Evolutionary conservation across 1,139 yeast species (phyloP).

Genomic region (Debaryomycetaceae sp.): DNA sequence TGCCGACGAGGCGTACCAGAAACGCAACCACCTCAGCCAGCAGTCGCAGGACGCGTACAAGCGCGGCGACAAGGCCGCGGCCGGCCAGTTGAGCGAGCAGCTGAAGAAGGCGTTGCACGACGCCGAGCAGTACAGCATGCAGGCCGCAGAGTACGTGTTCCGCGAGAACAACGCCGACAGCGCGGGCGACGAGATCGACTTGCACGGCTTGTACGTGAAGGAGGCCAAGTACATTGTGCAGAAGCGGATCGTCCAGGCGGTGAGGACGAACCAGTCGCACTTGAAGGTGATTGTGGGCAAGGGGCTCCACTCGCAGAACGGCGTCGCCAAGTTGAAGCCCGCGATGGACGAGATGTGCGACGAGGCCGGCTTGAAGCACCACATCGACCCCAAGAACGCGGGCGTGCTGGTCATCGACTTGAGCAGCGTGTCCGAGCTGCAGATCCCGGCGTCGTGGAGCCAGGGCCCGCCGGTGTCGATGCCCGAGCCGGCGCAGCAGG

Average conservation of each 20-base stretch:
- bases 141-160: constrained; percentile 89
- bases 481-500: constrained; percentile 19
- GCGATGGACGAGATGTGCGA: constrained; percentile 73
- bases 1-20: constrained; percentile 59
- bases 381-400: constrained; percentile 57
- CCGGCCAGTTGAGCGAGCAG: constrained; percentile 61
- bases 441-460: constrained; percentile 43
- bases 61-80: constrained; percentile 59
- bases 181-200: constrained; percentile 74
- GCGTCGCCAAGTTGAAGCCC: constrained; percentile 81
- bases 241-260: constrained; percentile 59
- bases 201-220: constrained; percentile 83
- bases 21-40: constrained; percentile 44
- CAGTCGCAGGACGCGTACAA: constrained; percentile 72
- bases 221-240: constrained; percentile 78
- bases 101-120: constrained; percentile 48
- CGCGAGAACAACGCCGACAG: constrained; percentile 82
- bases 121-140: constrained; percentile 60
- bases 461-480: constrained; percentile 10
- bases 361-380: constrained; percentile 49
- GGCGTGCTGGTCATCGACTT: constrained; percentile 76
- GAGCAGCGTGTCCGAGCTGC: constrained; percentile 24
- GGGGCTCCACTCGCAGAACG: constrained; percentile 74
- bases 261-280: constrained; percentile 45
- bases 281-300: constrained; percentile 83